Evolutionary conservation across 2,329 filamentous ascomycete genomes (phyloP).

Genomic region (Cladosporium sphaerospermum): DNA sequence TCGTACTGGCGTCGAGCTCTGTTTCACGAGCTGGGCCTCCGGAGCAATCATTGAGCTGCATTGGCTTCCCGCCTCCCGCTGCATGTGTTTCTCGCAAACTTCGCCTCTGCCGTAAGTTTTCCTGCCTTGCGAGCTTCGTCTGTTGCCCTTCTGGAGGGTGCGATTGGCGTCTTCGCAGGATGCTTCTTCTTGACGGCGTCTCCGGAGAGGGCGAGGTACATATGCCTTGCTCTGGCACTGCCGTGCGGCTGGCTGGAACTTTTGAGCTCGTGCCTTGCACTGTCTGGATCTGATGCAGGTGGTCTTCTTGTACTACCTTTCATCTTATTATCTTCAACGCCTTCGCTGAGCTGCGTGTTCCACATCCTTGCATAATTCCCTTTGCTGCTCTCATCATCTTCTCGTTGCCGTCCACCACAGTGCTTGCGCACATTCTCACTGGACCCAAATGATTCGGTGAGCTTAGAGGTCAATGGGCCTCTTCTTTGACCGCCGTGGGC

Average conservation of each 20-base stretch:
- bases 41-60: conserved; percentile 6
- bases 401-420: too few species aligned
- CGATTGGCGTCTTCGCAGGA: too few species aligned
- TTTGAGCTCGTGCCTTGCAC: conserved; percentile 11
- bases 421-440: too few species aligned
- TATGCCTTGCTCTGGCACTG: neutral
- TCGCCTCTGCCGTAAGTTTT: conserved; percentile 4
- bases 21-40: conserved; percentile 4
- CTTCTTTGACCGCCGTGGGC: conserved; percentile 24
- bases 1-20: conserved; percentile 1
- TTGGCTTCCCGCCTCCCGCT: neutral
- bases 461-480: conserved; percentile 27
- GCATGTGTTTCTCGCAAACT: neutral
- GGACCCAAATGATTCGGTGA: conserved; percentile 11
- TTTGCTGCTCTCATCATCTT: neutral
- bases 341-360: conserved; percentile 5
- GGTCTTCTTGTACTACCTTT: conserved; percentile 8
- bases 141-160: too few species aligned
- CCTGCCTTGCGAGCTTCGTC: neutral
- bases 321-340: conserved; percentile 1
- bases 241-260: neutral
- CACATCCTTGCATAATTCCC: conserved; percentile 14
- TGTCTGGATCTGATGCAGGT: conserved; percentile 1
- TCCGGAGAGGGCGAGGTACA: too few species aligned
- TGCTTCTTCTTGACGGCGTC: too few species aligned